Evolutionary conservation across 2,329 filamentous ascomycete species (phyloP).

Genomic region (Mariannaea elegans): DNA sequence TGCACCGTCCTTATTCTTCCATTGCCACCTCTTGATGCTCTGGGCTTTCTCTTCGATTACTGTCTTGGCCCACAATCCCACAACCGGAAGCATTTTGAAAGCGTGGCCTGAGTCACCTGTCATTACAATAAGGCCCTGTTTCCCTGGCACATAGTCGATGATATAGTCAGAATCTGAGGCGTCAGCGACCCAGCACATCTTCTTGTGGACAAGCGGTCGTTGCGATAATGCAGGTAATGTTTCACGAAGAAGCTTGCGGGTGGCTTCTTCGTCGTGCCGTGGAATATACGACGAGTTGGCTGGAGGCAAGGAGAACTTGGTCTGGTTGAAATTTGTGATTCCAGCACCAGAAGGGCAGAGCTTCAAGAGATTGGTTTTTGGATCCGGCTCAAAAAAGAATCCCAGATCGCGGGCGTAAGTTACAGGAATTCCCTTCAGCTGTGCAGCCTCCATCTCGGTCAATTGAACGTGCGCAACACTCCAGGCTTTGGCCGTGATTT

Average conservation of each 20-base stretch:
- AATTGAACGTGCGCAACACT: conserved; percentile 67
- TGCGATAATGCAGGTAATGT: conserved; percentile 61
- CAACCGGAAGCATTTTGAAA: conserved; percentile 69
- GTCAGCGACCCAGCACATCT: conserved; percentile 69
- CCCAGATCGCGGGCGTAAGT: conserved; percentile 67
- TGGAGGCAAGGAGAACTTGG: conserved; percentile 19
- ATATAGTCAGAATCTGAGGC: conserved; percentile 66
- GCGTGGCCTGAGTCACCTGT: conserved; percentile 68
- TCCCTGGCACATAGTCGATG: conserved; percentile 64
- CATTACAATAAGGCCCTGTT: conserved; percentile 53
- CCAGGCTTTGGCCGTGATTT: conserved; percentile 64
- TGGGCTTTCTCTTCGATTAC: conserved; percentile 57
- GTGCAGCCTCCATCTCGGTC: conserved; percentile 59
- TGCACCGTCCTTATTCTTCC: conserved; percentile 52
- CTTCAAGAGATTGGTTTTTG: conserved; percentile 63
- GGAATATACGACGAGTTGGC: conserved; percentile 57
- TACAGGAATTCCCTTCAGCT: conserved; percentile 65
- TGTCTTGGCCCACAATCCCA: conserved; percentile 59
- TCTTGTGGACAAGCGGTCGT: conserved; percentile 61
- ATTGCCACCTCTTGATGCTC: conserved; percentile 56
- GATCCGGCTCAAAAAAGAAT: conserved; percentile 72
- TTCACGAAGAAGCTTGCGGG: conserved; percentile 58
- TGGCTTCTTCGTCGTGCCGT: conserved; percentile 58
- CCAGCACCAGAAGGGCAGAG: conserved; percentile 66
- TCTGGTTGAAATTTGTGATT: conserved; percentile 52